Evolutionary conservation across 139 green algal genomes (phyloP).

Genomic region (Nannochloris sp.): DNA sequence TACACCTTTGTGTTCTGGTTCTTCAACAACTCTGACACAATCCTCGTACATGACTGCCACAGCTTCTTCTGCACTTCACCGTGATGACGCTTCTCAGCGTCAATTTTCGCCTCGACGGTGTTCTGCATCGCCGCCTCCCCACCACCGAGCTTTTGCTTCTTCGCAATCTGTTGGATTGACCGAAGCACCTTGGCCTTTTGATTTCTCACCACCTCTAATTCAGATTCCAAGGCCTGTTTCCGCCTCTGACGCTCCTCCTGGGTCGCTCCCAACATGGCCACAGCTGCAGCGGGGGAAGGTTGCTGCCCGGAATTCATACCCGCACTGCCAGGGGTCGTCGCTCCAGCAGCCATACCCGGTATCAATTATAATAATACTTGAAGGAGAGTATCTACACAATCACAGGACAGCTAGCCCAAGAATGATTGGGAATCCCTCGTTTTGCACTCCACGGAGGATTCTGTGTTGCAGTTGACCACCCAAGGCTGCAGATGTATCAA

Average conservation of each 20-base stretch:
- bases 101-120: not conserved
- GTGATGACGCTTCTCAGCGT: slow-evolving; percentile 20
- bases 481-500: too few relatives aligned
- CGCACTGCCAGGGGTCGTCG: too few relatives aligned
- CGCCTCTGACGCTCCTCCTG: slow-evolving; percentile 8
- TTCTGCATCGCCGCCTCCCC: slow-evolving; percentile 1
- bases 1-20: slow-evolving; percentile 24
- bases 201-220: slow-evolving; percentile 14
- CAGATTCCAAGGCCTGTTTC: slow-evolving; percentile 21
- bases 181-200: slow-evolving; percentile 34
- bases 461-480: too few relatives aligned
- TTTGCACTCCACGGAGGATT: too few relatives aligned
- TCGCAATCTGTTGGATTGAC: slow-evolving; percentile 32
- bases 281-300: not conserved
- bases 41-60: slow-evolving; percentile 24
- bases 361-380: too few relatives aligned
- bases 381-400: too few relatives aligned
- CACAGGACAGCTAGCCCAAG: too few relatives aligned
- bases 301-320: not conserved
- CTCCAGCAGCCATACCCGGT: too few relatives aligned
- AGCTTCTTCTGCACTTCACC: slow-evolving; percentile 13
- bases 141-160: slow-evolving; percentile 23
- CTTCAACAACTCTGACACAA: slow-evolving; percentile 25
- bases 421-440: too few relatives aligned
- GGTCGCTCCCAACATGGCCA: not conserved